These are phyloP conservation scores for Pyrenopolyporus hunteri DNA, from an alignment of 495 filamentous ascomycete species.

Conservation along the genomic window DNA sequence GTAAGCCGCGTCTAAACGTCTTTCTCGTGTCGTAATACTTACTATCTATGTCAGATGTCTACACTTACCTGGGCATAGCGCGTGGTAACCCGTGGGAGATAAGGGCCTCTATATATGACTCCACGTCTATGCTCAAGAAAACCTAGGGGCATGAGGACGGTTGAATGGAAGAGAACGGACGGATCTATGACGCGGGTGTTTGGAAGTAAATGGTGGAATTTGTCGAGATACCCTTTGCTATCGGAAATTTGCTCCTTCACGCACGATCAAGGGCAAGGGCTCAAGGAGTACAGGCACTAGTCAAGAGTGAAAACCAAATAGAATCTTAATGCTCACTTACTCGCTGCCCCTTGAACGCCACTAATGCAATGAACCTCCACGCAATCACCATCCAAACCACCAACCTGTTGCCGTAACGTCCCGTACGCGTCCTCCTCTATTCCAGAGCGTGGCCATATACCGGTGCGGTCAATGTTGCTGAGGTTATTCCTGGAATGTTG, in stretches of 20 bases:
- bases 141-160: neutral
- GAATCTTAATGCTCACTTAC: slow-evolving; percentile 27
- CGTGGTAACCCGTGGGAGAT: slow-evolving; percentile 71
- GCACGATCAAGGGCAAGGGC: slow-evolving; percentile 11
- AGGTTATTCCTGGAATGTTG: neutral
- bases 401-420: neutral
- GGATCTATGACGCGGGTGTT: neutral
- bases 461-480: neutral
- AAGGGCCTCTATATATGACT: slow-evolving; percentile 63
- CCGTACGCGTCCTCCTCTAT: neutral
- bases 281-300: slow-evolving; percentile 3
- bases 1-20: slow-evolving; percentile 43
- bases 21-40: slow-evolving; percentile 5
- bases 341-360: slow-evolving; percentile 30
- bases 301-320: slow-evolving; percentile 16
- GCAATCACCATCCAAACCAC: neutral
- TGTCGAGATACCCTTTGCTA: slow-evolving; percentile 26
- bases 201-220: slow-evolving; percentile 17
- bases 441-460: neutral
- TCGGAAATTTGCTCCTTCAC: slow-evolving; percentile 2
- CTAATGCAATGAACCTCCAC: slow-evolving; percentile 20
- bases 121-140: slow-evolving; percentile 44
- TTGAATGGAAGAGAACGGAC: neutral
- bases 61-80: slow-evolving; percentile 71
- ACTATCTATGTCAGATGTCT: slow-evolving; percentile 62